These are phyloP conservation scores for Termitomyces sp. DNA, from an alignment of 768 basidiomycete species.

Conservation along the genomic window DNA sequence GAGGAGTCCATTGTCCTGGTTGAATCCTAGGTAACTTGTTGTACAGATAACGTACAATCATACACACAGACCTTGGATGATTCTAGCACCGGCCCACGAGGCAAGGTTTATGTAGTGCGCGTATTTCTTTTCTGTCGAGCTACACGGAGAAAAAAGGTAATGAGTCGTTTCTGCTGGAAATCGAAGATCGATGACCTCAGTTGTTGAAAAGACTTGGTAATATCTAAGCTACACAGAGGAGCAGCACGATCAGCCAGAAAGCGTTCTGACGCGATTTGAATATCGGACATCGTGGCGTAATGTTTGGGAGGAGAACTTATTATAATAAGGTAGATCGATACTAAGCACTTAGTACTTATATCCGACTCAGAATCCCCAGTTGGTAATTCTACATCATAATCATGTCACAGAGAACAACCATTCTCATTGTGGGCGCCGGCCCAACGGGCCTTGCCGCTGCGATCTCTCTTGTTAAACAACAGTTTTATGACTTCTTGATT, in stretches of 20 bases:
- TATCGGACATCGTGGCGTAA: slow-evolving; percentile 18
- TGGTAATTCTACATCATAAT: not conserved
- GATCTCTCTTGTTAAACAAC: slow-evolving; percentile 37
- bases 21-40: not conserved
- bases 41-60: not conserved
- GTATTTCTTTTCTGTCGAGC: slow-evolving; percentile 73
- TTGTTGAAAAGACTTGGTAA: slow-evolving; percentile 62
- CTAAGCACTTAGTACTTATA: too few relatives aligned
- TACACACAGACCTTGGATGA: slow-evolving; percentile 51
- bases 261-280: slow-evolving; percentile 45
- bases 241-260: slow-evolving; percentile 72
- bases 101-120: slow-evolving; percentile 67
- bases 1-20: slow-evolving; percentile 72
- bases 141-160: slow-evolving; percentile 20
- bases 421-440: slow-evolving; percentile 47
- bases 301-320: not conserved
- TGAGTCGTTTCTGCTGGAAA: not conserved
- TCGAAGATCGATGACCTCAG: slow-evolving; percentile 40
- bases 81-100: slow-evolving; percentile 79
- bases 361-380: slow-evolving; percentile 3
- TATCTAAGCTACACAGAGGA: slow-evolving; percentile 70
- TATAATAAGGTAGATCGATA: not conserved
- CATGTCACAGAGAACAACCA: slow-evolving; percentile 24
- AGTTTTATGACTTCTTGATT: slow-evolving; percentile 33
- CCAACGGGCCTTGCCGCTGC: slow-evolving; percentile 43